Evolutionary conservation across 495 filamentous ascomycete species (phyloP).

Genomic region (Aspergillus olivimuriae): DNA sequence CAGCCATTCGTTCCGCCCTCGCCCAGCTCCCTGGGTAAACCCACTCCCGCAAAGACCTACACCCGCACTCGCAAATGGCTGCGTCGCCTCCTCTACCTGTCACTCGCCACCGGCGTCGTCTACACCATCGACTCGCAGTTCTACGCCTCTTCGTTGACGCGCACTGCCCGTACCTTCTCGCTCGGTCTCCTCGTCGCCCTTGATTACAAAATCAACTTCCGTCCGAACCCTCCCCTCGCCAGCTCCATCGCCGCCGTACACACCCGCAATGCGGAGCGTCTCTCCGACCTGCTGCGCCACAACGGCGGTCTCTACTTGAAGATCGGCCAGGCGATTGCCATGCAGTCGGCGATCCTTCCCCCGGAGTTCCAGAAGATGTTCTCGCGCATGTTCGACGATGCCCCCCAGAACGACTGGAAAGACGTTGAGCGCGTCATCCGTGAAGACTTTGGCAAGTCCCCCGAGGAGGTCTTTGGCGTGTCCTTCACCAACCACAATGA

Average conservation of each 20-base stretch:
- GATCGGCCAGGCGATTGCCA: slow-evolving; percentile 96
- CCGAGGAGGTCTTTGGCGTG: slow-evolving; percentile 85
- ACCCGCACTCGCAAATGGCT: slow-evolving; percentile 65
- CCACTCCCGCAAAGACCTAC: slow-evolving; percentile 58
- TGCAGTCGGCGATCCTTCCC: slow-evolving; percentile 91
- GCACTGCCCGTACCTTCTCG: slow-evolving; percentile 75
- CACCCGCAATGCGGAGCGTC: slow-evolving; percentile 69
- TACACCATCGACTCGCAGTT: slow-evolving; percentile 65
- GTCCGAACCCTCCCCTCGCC: slow-evolving; percentile 62
- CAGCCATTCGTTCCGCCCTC: slow-evolving; percentile 74
- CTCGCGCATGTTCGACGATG: slow-evolving; percentile 93
- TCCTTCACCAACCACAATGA: slow-evolving; percentile 61
- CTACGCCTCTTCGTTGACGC: slow-evolving; percentile 71
- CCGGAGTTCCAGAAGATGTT: slow-evolving; percentile 96
- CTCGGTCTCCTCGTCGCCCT: slow-evolving; percentile 74
- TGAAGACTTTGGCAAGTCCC: slow-evolving; percentile 78
- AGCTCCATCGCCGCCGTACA: slow-evolving; percentile 68
- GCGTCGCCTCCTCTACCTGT: slow-evolving; percentile 62
- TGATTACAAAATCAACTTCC: slow-evolving; percentile 97
- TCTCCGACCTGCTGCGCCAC: slow-evolving; percentile 68
- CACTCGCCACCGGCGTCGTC: slow-evolving; percentile 48
- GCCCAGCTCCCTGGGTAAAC: slow-evolving; percentile 70
- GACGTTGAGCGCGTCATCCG: slow-evolving; percentile 81
- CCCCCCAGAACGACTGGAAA: slow-evolving; percentile 86
- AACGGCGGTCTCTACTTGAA: slow-evolving; percentile 97